phyloP scores from a whole-genome alignment of 2,329 filamentous ascomycete species.

The Hymenoscyphus linearis region DNA sequence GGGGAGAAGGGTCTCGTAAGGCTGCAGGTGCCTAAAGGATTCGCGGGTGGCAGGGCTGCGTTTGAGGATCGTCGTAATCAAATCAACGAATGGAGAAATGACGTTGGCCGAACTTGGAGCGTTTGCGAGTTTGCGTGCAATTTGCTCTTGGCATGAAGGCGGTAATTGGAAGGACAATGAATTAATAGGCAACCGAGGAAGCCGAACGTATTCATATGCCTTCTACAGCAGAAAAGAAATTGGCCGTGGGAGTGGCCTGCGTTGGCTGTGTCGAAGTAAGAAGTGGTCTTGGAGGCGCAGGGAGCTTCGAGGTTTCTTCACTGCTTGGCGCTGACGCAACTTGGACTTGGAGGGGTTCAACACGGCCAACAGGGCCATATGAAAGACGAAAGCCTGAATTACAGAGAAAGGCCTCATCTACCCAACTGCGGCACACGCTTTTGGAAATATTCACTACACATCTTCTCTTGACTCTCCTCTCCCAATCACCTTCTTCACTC shows the following conservation, averaged over 20 bases:
- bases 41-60: neutral
- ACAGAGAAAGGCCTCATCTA: neutral
- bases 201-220: neutral
- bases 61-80: conserved; percentile 3
- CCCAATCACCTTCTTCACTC: neutral
- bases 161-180: neutral
- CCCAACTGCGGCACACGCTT: neutral
- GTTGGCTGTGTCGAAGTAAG: too few species aligned
- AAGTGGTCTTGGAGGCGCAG: neutral
- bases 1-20: conserved; percentile 1
- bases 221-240: neutral
- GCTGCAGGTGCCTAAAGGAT: neutral
- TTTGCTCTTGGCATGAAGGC: neutral
- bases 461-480: neutral
- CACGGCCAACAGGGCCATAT: too few species aligned
- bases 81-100: neutral
- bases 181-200: neutral
- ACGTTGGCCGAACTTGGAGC: neutral
- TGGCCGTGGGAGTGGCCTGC: too few species aligned
- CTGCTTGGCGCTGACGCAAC: conserved; percentile 2
- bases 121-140: neutral
- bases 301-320: neutral
- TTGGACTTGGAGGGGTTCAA: neutral
- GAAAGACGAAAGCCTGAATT: neutral
- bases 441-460: neutral